Base-by-base conservation (phyloP, 257 asterid genomes). In the Capsicum baccatum region DNA sequence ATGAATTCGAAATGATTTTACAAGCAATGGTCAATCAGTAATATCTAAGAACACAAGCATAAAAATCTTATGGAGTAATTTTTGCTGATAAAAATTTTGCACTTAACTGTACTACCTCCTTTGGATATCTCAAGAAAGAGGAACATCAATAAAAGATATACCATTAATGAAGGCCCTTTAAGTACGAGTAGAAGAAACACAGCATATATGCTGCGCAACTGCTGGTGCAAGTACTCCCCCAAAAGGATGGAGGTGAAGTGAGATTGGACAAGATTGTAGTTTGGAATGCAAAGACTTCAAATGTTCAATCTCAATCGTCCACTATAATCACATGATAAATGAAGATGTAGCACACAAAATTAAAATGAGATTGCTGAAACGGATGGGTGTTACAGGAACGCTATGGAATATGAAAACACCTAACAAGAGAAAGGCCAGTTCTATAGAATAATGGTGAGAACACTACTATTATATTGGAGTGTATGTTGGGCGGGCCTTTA, bases 41-140 rank as follows among this genome's bases (percentile, higher is more conserved):
- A 70, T 70, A 70, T 70, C 79, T 39, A 69, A 69, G 54, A 16
- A 42, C 55, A 39, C 79, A 70, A 70, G 52, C 79, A 70, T 70
- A 4, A 60, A 60, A 21, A 17, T 8, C 33, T 69, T 37, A 54
- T 69, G 33, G 79, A 69, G 79, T 69, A 39, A 69, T 19, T 68
- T 39, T 69, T 69, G 26, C 79, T 67, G 33, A 54, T 69, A 16
- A 69, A 69, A 69, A 69, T 15, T 42, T 69, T 8, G 79, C 42
- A 69, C 79, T 42, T 69, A 69, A 69, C 76, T 37, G 26, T 39
- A 39, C 76, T 39, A 39, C 55, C 78, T 69, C 26, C 62, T 57
- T 13, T 3, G 10, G 7, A 69, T 69, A 69, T n/a, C 54, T 69
- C 33, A 69, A 39, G 21, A 69, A 39, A 69, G 55, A 39, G 79